These are phyloP conservation scores for Ailanthus altissimus DNA, from an alignment of 345 rosid species.

Conservation along the genomic window DNA sequence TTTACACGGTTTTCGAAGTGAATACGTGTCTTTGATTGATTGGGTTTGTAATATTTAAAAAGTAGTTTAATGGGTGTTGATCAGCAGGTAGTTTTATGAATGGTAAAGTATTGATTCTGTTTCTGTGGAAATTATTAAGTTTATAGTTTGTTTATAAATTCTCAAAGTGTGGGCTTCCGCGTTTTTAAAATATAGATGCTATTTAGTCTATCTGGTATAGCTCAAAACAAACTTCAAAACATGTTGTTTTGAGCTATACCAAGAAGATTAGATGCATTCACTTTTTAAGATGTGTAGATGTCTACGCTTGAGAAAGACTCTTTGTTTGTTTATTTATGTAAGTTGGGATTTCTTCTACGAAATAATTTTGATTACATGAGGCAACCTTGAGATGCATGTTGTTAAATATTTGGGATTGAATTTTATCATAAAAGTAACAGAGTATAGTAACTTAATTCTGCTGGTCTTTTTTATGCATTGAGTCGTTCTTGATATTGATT, in stretches of 20 bases:
- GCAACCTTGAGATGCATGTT: neutral
- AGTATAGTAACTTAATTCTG: neutral
- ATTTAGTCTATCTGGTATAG: too few species aligned
- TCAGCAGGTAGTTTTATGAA: neutral
- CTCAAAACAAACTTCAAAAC: too few species aligned
- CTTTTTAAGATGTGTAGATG: too few species aligned
- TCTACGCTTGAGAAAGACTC: too few species aligned
- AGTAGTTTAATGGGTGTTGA: neutral
- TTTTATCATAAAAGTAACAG: too few species aligned
- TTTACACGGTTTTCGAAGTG: neutral
- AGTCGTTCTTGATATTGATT: neutral
- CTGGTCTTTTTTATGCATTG: neutral
- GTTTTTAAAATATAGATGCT: too few species aligned
- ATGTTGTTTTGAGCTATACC: too few species aligned
- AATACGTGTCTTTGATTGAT: neutral
- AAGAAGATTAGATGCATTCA: too few species aligned
- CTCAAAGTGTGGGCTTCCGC: too few species aligned
- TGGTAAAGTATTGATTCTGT: constrained; percentile 11
- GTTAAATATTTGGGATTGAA: too few species aligned
- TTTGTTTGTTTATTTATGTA: neutral
- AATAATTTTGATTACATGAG: neutral
- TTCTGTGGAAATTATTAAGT: neutral
- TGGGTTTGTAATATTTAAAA: neutral
- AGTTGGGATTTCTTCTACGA: neutral
- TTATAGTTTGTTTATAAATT: neutral